Base-by-base conservation (phyloP, 345 rosid species). In the Citrus glauca region DNA sequence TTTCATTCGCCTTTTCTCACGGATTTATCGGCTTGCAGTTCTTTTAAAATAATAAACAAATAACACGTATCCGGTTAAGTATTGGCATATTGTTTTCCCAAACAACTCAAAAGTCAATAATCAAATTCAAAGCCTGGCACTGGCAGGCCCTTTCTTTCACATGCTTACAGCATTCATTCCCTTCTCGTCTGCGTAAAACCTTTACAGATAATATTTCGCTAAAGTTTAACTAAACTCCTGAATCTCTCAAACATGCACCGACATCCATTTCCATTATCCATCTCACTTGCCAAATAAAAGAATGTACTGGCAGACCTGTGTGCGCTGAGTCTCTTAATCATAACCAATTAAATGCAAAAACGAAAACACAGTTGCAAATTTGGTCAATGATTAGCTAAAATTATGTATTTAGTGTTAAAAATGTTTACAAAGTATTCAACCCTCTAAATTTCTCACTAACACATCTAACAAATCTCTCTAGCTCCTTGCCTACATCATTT, bases 381-480 rank as follows among this genome's bases (percentile, higher is more conserved):
- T 35, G 27, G 53, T 80, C 59, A 27, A 42, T 28, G 75, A 75
- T 53, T 53, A 79, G 85, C 79, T 74, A 77, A 81, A 77, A 73
- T 80, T 77, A 70, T 75, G 84, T 79, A 85, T 83, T 32, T 78
- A 76, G 77, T 80, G 84, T 82, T 77, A 78, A 19, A 56, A 70
- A 84, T 84, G 85, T 81, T 79, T 77, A 88, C 86, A 82, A 79
- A 81, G 90, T 82, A 82, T 79, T 77, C 82, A 82, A 74, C 81
- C 78, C 78, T 73, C 84, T 71, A 45, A 20, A 55, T 30, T 80
- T 66, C 55, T 38, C 81, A 65, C 80, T 80, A 80, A 63, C 72
- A 69, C 66, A 38, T 25, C 69, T 42, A 78, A 42, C 73, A 57
- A 25, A 66, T 70, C 25, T 35, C 77, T 80, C 71, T 63, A 64